phyloP scores from a whole-genome alignment of 306 rosid genomes.

The Betula pendula region DNA sequence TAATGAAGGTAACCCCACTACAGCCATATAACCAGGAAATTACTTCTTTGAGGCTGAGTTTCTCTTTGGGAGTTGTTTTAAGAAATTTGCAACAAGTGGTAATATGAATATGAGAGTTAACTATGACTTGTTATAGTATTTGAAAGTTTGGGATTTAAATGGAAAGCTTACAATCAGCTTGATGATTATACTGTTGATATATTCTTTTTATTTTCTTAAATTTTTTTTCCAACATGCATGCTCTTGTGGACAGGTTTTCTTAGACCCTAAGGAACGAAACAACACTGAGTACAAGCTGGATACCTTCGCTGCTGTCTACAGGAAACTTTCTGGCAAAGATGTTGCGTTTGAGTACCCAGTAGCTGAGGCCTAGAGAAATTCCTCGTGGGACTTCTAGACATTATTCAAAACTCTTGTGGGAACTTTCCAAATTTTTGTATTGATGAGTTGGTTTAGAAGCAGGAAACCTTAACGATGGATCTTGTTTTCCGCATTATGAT shows the following conservation, averaged over 20 bases:
- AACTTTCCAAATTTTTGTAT: slow-evolving; percentile 2
- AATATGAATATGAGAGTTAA: not conserved
- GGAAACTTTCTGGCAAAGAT: slow-evolving; percentile 86
- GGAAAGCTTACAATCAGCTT: not conserved
- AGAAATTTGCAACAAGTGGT: not conserved
- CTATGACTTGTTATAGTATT: not conserved
- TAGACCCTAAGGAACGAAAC: slow-evolving; percentile 88
- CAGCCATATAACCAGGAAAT: not conserved
- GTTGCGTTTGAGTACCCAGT: slow-evolving; percentile 79
- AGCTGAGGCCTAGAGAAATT: slow-evolving; percentile 54
- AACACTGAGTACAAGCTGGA: slow-evolving; percentile 84
- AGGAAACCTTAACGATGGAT: not conserved
- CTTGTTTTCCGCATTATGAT: not conserved
- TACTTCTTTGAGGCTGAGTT: not conserved
- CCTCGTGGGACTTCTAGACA: not conserved
- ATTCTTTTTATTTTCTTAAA: not conserved
- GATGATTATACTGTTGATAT: not conserved
- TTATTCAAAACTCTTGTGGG: not conserved
- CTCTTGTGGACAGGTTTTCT: slow-evolving; percentile 49
- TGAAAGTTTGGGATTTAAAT: not conserved
- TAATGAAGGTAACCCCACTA: slow-evolving; percentile 56
- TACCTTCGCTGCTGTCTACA: slow-evolving; percentile 75
- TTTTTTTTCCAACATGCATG: not conserved
- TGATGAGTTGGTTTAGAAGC: not conserved
- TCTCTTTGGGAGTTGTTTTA: not conserved